Conservation (phyloP, 257 asterid species). For the Primulina tabacum region DNA sequence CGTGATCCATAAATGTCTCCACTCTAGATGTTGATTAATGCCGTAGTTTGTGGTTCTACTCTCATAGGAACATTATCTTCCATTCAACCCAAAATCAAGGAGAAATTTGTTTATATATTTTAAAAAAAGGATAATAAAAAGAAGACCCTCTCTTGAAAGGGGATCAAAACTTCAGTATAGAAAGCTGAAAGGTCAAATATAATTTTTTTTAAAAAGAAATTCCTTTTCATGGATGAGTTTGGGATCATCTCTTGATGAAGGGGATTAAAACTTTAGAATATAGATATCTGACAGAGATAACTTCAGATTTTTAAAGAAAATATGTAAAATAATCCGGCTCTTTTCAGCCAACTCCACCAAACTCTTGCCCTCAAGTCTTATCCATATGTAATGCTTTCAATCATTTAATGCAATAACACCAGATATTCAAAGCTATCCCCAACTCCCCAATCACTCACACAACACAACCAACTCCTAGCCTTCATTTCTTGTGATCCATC, state of each 20-base stretch:
- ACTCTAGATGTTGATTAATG: conserved; percentile 24
- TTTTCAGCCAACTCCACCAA: not conserved
- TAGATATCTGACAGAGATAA: too few species aligned
- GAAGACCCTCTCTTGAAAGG: not conserved
- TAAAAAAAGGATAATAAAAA: not conserved
- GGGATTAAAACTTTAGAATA: too few species aligned
- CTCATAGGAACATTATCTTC: conserved; percentile 19
- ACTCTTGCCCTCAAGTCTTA: not conserved
- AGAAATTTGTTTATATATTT: not conserved
- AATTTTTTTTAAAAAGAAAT: too few species aligned
- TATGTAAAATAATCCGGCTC: not conserved
- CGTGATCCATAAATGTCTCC: conserved; percentile 28
- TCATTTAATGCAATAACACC: conserved; percentile 1
- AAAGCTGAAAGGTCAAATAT: too few species aligned
- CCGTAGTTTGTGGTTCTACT: conserved; percentile 10
- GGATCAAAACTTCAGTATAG: not conserved
- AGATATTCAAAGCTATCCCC: conserved; percentile 10
- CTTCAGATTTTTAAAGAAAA: too few species aligned
- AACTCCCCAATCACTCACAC: not conserved
- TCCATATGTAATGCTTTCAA: conserved; percentile 14
- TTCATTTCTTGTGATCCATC: conserved; percentile 6
- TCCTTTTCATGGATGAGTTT: not conserved
- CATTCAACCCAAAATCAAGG: not conserved
- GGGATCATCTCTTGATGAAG: not conserved
- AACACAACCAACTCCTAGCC: not conserved